phyloP scores from a whole-genome alignment of 345 rosid genomes.

The Adansonia digitata region DNA sequence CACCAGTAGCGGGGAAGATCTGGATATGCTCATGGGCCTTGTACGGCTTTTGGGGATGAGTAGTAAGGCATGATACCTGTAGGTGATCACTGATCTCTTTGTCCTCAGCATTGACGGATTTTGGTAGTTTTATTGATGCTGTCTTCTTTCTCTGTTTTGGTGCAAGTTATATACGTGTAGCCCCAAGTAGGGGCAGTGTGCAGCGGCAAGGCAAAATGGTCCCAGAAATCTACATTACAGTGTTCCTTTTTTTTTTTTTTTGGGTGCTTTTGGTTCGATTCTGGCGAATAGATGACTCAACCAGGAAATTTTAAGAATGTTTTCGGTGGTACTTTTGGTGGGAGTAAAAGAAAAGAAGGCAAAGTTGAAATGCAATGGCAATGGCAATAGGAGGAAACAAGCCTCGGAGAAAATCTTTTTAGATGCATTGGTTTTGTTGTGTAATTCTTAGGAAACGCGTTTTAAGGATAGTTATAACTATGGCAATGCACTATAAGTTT shows the following conservation, averaged over 20 bases:
- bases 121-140: not conserved
- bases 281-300: not conserved
- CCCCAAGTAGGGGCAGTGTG: not conserved
- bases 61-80: not conserved
- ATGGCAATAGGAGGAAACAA: no score
- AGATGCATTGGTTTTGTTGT: not conserved
- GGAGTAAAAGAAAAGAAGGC: not conserved
- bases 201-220: not conserved
- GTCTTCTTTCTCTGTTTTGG: not conserved
- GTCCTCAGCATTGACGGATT: not conserved
- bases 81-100: not conserved
- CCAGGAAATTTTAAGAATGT: not conserved
- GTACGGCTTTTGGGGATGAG: not conserved
- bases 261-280: not conserved
- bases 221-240: not conserved
- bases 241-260: no score
- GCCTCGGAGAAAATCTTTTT: not conserved
- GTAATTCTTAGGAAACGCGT: not conserved
- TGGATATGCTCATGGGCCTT: not conserved
- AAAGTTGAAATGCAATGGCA: not conserved
- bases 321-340: not conserved
- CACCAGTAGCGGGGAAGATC: not conserved
- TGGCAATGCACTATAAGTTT: not conserved
- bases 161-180: not conserved
- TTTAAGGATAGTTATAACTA: not conserved